Evolutionary conservation across 129 eudicot genomes (phyloP), one percentile per base, ranked within the genome.

Genomic region (Chrysanthemum seticuspe): DNA sequence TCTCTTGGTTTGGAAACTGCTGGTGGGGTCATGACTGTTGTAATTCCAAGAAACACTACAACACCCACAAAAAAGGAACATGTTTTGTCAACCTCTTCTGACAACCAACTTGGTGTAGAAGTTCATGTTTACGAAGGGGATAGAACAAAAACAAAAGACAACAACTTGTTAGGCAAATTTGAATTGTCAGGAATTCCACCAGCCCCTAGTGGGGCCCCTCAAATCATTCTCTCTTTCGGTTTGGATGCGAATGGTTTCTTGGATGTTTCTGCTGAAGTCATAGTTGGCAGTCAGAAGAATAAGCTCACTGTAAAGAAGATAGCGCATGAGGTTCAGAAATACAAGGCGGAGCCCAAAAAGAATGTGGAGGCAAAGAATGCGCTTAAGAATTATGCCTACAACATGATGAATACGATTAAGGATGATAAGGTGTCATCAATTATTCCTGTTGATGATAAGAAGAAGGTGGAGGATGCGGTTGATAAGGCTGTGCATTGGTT

Each of bases 181-280:
- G 55, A 10, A 21, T 31, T 74, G 52, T 27, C 63, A 7, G 78
- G 78, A 29, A 74, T 74, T 13, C 62, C 53, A 25, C 71, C 59
- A 10, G 71, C 78, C 2, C 62, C 78, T 11, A 15, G 70, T 16
- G 31, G 51, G 9, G 77, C 49, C 51, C 50, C 70, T 27, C 11
- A 21, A 12, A 49, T 62, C 21, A 48, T 13, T 1, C 70, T 62
- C 0, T 44, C 34, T 11, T 73, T 73, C 2, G 19, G 62, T 11
- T 61, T 73, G 4, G 70, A 73, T 62, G 69, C 70, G 0, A 25
- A 87, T 18, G 92, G 89, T 0, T 75, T 84, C 64, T 50, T 84
- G 52, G 74, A 79, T 21, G 87, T 87, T 2, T 87, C 87, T 11
- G 84, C 87, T 1, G 92, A 84, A 75, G 89, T 84, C 53, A 84